Base-by-base conservation (phyloP, 306 rosid species). In the Albizia julibrissin region DNA sequence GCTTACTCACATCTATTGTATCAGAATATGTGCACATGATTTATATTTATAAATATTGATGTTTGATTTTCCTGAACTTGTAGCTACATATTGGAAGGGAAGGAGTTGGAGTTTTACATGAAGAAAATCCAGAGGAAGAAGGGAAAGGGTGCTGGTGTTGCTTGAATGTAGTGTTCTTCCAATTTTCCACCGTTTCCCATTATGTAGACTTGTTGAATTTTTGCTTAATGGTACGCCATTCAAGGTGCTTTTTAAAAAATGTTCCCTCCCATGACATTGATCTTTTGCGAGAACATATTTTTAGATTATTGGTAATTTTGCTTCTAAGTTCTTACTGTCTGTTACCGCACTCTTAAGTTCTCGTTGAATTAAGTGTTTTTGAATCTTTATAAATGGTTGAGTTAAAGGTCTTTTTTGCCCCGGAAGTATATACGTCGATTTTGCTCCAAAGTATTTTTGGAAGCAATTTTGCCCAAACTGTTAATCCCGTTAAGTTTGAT, bases 121-220 rank as follows among this genome's bases (percentile, higher is more conserved):
- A 87, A 87, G 82, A 87, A 87, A 66, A 3, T 87, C 52, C 90
- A 87, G 78, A 71, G 47, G 82, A 87, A 87, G 86, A 87, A 87
- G 61, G 88, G 88, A 8, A 87, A 89, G 81, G 92, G 88, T 29
- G 67, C 68, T 74, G 72, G 81, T 65, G 80, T 86, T 56, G 90
- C 92, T 40, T 89, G 50, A 84, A 14, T 46, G 33, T 74, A 59
- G 66, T 54, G 37, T 47, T 74, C 34, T 8, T 69, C 11, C 19
- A 31, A 16, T 37, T 52, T 46, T 83, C 42, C 18, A 3, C 16
- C 68, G 56, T 12, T 24, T 19, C 21, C 29, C 24, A 7, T 37
- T 46, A 31, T 82, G 14, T 18, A 49, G 54, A 27, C 68, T 43
- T 74, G 24, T 33, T 61, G 39, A 34, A 49, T 81, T 64, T 27